Conservation (phyloP, 306 rosid species). For the Arachis hypogaea region DNA sequence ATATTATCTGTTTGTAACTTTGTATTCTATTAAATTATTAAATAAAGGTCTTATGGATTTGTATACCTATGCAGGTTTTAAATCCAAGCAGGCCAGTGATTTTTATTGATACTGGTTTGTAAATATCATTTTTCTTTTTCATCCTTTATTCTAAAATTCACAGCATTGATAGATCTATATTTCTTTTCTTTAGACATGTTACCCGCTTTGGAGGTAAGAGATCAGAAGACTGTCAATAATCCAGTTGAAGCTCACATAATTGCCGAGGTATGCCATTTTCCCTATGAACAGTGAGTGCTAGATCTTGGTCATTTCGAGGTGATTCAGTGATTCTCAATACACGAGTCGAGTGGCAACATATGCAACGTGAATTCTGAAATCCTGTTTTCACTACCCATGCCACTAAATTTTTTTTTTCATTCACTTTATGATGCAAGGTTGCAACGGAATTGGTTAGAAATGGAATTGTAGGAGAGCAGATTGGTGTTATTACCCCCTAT, state of each 20-base stretch:
- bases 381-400: not conserved
- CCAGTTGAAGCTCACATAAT: slow-evolving; percentile 83
- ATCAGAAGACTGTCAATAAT: slow-evolving; percentile 69
- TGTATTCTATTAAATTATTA: not conserved
- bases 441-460: slow-evolving; percentile 64
- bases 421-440: slow-evolving; percentile 57
- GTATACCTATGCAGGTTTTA: slow-evolving; percentile 62
- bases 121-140: slow-evolving; percentile 29
- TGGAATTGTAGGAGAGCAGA: slow-evolving; percentile 70
- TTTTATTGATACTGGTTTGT: slow-evolving; percentile 85
- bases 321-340: slow-evolving; percentile 18
- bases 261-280: slow-evolving; percentile 59
- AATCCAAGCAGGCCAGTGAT: slow-evolving; percentile 78
- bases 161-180: not conserved
- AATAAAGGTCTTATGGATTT: slow-evolving; percentile 2
- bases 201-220: slow-evolving; percentile 86
- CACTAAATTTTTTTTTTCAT: slow-evolving; percentile 2
- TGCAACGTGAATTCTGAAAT: slow-evolving; percentile 12
- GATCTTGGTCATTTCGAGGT: slow-evolving; percentile 5
- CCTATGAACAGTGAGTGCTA: not conserved
- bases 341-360: not conserved
- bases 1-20: slow-evolving; percentile 11
- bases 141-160: slow-evolving; percentile 14
- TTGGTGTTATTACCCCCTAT: slow-evolving; percentile 94
- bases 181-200: slow-evolving; percentile 55